Evolutionary conservation across 192 early-diverging fungal species (phyloP).

Genomic region (Ambispora gerdemannii): DNA sequence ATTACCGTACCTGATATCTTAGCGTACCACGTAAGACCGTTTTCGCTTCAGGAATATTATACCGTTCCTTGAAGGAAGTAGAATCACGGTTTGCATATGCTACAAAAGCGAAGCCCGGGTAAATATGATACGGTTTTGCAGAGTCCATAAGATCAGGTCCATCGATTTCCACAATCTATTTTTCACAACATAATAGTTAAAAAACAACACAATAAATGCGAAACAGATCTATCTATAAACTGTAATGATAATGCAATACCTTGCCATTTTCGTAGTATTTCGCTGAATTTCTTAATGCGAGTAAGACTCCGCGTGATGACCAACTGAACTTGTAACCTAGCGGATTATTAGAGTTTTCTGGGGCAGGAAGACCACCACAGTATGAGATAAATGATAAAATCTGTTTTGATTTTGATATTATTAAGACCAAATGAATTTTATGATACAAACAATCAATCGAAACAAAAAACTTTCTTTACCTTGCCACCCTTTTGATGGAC

Average conservation of each 20-base stretch:
- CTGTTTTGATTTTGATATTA: too few relatives aligned
- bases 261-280: constrained; percentile 89
- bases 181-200: background rate
- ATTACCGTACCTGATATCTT: constrained; percentile 66
- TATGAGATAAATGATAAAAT: constrained; percentile 87
- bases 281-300: constrained; percentile 93
- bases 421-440: too few relatives aligned
- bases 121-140: constrained; percentile 83
- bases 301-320: constrained; percentile 96
- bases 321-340: constrained; percentile 99
- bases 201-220: background rate
- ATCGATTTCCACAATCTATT: constrained; percentile 66
- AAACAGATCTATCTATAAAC: too few relatives aligned
- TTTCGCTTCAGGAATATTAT: constrained; percentile 90
- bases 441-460: too few relatives aligned
- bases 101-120: constrained; percentile 93
- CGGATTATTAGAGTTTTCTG: constrained; percentile 95
- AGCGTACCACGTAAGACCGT: constrained; percentile 94
- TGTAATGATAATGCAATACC: constrained; percentile 32
- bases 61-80: constrained; percentile 87
- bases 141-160: constrained; percentile 87
- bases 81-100: constrained; percentile 99
- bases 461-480: constrained; percentile 49
- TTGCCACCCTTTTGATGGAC: constrained; percentile 79
- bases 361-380: constrained; percentile 98